Conservation (phyloP, 306 rosid genomes). For the Corylus americana region DNA sequence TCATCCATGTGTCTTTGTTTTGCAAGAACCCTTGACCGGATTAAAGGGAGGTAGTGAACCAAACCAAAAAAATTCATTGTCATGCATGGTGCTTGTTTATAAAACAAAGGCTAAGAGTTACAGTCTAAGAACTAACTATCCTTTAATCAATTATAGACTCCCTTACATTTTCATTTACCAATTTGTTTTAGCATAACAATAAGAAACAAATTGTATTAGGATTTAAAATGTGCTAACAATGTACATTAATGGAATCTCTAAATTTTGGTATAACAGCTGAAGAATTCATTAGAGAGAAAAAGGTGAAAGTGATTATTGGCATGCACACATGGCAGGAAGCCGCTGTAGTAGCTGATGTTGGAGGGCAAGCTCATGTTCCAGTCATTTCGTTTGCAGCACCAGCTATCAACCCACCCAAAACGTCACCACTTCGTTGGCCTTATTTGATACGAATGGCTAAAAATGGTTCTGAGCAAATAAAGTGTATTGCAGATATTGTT, state of each 20-base stretch:
- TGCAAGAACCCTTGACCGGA: too few relatives aligned
- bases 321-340: constrained; percentile 61
- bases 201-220: too few relatives aligned
- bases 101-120: too few relatives aligned
- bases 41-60: too few relatives aligned
- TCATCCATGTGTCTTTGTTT: too few relatives aligned
- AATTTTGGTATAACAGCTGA: constrained; percentile 39
- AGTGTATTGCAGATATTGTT: constrained; percentile 54
- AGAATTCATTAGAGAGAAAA: constrained; percentile 38
- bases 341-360: constrained; percentile 51
- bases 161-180: too few relatives aligned
- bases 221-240: background rate
- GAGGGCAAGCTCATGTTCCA: constrained; percentile 46
- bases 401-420: constrained; percentile 39
- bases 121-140: too few relatives aligned
- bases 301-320: constrained; percentile 52
- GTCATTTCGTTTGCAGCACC: constrained; percentile 60
- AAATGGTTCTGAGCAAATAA: constrained; percentile 29
- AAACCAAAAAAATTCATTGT: too few relatives aligned
- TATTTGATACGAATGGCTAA: constrained; percentile 42
- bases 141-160: too few relatives aligned
- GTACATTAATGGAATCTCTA: background rate
- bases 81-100: too few relatives aligned
- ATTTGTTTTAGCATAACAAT: too few relatives aligned
- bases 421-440: constrained; percentile 45